Conservation (phyloP, 495 filamentous ascomycete genomes). For the Jackrogersella multiformis region DNA sequence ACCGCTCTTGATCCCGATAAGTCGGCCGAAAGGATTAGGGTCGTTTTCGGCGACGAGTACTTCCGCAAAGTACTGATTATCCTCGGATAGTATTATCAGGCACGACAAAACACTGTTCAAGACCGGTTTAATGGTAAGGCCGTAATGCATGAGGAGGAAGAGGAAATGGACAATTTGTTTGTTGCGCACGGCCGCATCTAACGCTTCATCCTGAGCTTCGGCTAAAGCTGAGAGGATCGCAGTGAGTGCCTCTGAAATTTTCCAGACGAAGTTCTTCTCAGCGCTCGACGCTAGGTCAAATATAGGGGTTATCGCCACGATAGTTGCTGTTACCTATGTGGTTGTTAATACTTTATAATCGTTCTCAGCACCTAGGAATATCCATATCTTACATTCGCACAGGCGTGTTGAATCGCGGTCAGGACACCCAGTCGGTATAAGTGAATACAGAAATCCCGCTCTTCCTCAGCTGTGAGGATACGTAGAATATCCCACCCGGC, state of each 20-base stretch:
- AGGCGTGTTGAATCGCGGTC: slow-evolving; percentile 62
- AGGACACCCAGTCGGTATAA: slow-evolving; percentile 66
- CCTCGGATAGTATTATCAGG: slow-evolving; percentile 64
- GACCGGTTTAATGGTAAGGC: slow-evolving; percentile 46
- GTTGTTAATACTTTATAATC: slow-evolving; percentile 27
- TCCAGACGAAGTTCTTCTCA: slow-evolving; percentile 60
- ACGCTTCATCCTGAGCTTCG: slow-evolving; percentile 63
- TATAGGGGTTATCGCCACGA: slow-evolving; percentile 48
- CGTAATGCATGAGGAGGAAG: slow-evolving; percentile 55
- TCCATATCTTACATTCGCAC: slow-evolving; percentile 55
- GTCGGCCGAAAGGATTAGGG: slow-evolving; percentile 49
- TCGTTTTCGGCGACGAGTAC: slow-evolving; percentile 51
- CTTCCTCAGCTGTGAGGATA: slow-evolving; percentile 66
- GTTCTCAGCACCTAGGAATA: background rate
- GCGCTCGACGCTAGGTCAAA: slow-evolving; percentile 57
- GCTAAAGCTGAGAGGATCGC: slow-evolving; percentile 57
- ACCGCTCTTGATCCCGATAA: slow-evolving; percentile 48
- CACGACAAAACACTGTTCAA: slow-evolving; percentile 60
- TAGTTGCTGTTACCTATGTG: slow-evolving; percentile 54
- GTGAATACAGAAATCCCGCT: slow-evolving; percentile 69
- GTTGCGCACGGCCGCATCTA: slow-evolving; percentile 58
- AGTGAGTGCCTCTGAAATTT: slow-evolving; percentile 58
- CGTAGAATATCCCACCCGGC: slow-evolving; percentile 69
- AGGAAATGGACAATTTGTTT: slow-evolving; percentile 59
- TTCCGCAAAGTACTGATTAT: slow-evolving; percentile 58